These are phyloP conservation scores for Karstenula rhodostoma DNA, from an alignment of 2,329 filamentous ascomycete genomes.

Conservation along the genomic window DNA sequence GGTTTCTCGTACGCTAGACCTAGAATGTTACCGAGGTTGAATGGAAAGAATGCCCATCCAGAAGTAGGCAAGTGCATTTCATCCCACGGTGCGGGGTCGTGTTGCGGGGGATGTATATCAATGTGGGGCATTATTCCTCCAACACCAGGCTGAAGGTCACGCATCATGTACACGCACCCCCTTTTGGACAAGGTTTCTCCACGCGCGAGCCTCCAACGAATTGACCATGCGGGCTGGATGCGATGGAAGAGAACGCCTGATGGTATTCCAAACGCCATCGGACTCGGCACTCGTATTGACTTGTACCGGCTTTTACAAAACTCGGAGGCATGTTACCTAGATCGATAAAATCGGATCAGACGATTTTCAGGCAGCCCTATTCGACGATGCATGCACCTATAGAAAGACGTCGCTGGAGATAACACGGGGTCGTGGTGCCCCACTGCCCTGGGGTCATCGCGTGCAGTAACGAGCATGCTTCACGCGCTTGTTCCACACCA, in stretches of 20 bases:
- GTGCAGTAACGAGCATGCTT: slow-evolving; percentile 5
- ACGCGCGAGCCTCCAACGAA: neutral
- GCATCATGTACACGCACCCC: neutral
- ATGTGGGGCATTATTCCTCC: slow-evolving; percentile 34
- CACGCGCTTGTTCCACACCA: slow-evolving; percentile 3
- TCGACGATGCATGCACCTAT: slow-evolving; percentile 1
- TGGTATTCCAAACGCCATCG: neutral
- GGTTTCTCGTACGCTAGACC: neutral
- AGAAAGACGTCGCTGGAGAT: neutral
- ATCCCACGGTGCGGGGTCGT: slow-evolving; percentile 29
- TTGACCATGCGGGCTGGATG: neutral
- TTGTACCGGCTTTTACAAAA: slow-evolving; percentile 6
- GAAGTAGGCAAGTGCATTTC: slow-evolving; percentile 16
- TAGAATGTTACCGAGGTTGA: neutral
- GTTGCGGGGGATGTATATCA: slow-evolving; percentile 25
- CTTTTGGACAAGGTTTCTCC: slow-evolving; percentile 12
- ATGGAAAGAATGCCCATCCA: neutral
- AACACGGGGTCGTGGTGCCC: slow-evolving; percentile 21
- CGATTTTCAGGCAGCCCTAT: neutral
- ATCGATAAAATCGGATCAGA: neutral
- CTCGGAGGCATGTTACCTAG: slow-evolving; percentile 32
- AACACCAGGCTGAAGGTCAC: slow-evolving; percentile 1
- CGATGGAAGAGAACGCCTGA: neutral
- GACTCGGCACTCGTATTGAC: slow-evolving; percentile 25
- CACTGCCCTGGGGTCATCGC: slow-evolving; percentile 24